Conservation (phyloP, 2,329 filamentous ascomycete genomes). For the Penicillium decumbens region DNA sequence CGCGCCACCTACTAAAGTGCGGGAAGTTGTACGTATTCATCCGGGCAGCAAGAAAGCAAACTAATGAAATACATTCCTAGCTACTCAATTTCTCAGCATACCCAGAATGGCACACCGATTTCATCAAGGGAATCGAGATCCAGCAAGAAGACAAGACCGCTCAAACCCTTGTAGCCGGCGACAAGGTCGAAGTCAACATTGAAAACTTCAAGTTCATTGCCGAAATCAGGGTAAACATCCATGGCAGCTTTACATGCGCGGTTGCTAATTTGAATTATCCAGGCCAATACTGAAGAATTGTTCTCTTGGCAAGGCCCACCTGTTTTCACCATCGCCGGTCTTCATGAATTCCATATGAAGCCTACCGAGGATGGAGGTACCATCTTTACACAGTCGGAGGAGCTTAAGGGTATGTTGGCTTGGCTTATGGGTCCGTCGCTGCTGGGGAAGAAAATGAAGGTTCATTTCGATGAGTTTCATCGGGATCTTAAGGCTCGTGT, state of each 20-base stretch:
- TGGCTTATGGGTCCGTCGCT: conserved; percentile 23
- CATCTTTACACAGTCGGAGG: conserved; percentile 24
- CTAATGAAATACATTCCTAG: conserved; percentile 7
- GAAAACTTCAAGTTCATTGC: conserved; percentile 15
- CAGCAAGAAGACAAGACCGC: conserved; percentile 17
- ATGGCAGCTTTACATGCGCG: neutral
- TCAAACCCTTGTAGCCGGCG: conserved; percentile 7
- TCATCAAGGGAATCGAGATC: conserved; percentile 19
- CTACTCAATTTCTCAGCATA: conserved; percentile 25
- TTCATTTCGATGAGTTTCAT: conserved; percentile 21
- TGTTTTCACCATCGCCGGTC: conserved; percentile 23
- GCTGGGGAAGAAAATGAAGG: conserved; percentile 21
- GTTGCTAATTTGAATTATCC: neutral
- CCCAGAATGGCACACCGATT: conserved; percentile 25
- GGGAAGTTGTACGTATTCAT: conserved; percentile 22
- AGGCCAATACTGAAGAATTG: conserved; percentile 23
- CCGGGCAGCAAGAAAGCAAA: neutral
- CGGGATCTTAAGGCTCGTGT: conserved; percentile 23
- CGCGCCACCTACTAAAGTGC: conserved; percentile 24
- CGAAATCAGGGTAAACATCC: conserved; percentile 5
- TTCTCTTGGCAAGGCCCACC: conserved; percentile 30
- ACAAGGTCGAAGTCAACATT: conserved; percentile 15
- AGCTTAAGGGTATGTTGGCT: conserved; percentile 18
- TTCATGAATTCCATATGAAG: conserved; percentile 25
- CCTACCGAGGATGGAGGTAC: conserved; percentile 21